Evolutionary conservation across 2,329 filamentous ascomycete genomes (phyloP).

Genomic region (Nigrospora sphaerica): DNA sequence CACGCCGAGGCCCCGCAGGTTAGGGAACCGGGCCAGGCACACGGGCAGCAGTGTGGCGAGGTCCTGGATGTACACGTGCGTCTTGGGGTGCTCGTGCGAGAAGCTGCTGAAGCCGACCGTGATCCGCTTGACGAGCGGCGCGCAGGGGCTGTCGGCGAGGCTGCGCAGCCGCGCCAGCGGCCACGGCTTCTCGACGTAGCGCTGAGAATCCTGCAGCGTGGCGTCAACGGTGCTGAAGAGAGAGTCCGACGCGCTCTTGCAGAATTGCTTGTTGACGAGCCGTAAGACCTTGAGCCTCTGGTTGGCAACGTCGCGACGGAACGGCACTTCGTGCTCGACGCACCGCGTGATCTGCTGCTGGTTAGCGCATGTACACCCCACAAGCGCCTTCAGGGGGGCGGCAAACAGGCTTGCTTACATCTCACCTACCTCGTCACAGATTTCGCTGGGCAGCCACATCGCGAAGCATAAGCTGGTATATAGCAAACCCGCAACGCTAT

Average conservation of each 20-base stretch:
- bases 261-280: background rate
- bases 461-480: too few species aligned
- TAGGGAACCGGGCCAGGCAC: background rate
- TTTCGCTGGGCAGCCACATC: background rate
- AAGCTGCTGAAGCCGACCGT: background rate
- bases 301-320: background rate
- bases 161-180: background rate
- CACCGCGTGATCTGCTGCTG: background rate
- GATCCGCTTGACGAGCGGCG: background rate
- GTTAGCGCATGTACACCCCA: background rate
- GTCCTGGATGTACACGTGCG: background rate
- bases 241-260: background rate
- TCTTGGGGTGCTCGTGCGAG: background rate
- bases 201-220: background rate
- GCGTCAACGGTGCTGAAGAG: background rate
- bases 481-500: too few species aligned
- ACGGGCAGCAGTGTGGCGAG: background rate
- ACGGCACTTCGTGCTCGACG: background rate
- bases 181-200: background rate
- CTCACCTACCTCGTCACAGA: background rate
- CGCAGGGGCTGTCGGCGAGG: background rate
- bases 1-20: background rate
- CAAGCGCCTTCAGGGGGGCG: background rate
- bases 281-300: background rate
- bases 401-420: background rate